Percentiles rank a stretch among this genome's conserved stretches.
Conservation (phyloP, 352 stramenopile species). For the Synura sp. region DNA sequence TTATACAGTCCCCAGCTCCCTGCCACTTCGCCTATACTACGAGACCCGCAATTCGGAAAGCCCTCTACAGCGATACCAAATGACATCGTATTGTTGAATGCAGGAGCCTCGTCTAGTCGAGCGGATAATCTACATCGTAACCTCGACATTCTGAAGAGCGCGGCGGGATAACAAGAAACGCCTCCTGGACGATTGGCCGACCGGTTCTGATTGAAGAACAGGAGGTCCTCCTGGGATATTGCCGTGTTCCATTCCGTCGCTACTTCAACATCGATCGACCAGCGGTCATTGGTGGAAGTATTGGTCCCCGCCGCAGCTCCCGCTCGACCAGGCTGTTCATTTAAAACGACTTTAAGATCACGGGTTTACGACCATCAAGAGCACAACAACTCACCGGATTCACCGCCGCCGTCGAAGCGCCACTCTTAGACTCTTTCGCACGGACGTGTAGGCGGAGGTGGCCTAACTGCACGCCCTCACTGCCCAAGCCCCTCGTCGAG, state of each 20-base stretch:
- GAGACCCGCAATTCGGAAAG: not conserved
- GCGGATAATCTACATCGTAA: not conserved
- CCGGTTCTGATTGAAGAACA: not conserved
- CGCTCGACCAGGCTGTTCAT: no score
- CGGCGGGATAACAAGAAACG: conserved; percentile 24
- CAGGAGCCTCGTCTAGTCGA: not conserved
- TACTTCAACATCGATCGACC: no score
- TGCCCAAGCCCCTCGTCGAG: no score
- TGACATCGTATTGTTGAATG: not conserved
- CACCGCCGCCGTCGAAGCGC: no score
- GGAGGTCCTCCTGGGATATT: not conserved
- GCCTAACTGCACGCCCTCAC: no score
- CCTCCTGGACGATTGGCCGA: not conserved
- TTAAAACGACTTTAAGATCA: no score
- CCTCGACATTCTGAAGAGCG: not conserved
- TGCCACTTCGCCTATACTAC: not conserved
- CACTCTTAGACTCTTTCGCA: no score
- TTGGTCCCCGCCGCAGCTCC: no score
- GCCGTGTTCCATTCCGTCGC: not conserved
- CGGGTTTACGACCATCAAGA: no score
- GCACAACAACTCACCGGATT: no score
- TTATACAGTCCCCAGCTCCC: not conserved
- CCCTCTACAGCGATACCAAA: not conserved
- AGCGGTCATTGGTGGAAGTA: no score
- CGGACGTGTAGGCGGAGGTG: no score